phyloP scores from a whole-genome alignment of 257 asterid genomes.

The Orobanche coerulescens region DNA sequence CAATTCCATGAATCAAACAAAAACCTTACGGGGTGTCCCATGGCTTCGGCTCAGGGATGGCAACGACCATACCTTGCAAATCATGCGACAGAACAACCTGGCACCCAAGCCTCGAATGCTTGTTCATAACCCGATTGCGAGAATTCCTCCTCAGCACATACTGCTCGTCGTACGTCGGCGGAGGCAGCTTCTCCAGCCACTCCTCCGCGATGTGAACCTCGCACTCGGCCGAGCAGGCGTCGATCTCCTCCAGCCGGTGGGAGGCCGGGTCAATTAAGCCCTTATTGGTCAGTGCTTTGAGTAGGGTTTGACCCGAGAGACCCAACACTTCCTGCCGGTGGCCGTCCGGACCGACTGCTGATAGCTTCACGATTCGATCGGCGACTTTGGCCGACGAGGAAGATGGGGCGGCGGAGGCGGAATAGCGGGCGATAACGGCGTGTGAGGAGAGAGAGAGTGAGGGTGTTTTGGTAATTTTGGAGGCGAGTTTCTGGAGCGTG shows the following conservation, averaged over 20 bases:
- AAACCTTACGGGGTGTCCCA: constrained; percentile 52
- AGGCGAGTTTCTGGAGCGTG: constrained; percentile 38
- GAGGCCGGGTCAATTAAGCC: constrained; percentile 91
- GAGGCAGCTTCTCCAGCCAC: constrained; percentile 92
- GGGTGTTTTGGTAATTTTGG: constrained; percentile 29
- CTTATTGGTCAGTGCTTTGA: constrained; percentile 61
- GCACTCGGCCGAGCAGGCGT: constrained; percentile 96
- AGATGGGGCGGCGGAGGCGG: constrained; percentile 27
- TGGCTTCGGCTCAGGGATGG: constrained; percentile 45
- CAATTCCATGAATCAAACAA: constrained; percentile 11
- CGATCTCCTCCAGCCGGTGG: constrained; percentile 27
- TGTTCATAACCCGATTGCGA: constrained; percentile 38
- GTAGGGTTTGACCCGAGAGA: constrained; percentile 77
- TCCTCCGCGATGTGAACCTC: constrained; percentile 98
- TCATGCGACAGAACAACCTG: constrained; percentile 42
- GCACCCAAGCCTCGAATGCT: constrained; percentile 58
- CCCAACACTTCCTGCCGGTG: constrained; percentile 43
- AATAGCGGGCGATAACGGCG: constrained; percentile 25
- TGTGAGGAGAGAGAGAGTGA: constrained; percentile 30
- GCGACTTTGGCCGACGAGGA: constrained; percentile 67
- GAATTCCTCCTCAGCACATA: constrained; percentile 53
- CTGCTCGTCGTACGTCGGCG: constrained; percentile 49
- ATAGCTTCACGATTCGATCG: constrained; percentile 79
- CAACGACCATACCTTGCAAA: constrained; percentile 56
- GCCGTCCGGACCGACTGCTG: constrained; percentile 78